These are phyloP conservation scores for Leishmania arabica DNA, from an alignment of 208 protist genomes.

Conservation along the genomic window DNA sequence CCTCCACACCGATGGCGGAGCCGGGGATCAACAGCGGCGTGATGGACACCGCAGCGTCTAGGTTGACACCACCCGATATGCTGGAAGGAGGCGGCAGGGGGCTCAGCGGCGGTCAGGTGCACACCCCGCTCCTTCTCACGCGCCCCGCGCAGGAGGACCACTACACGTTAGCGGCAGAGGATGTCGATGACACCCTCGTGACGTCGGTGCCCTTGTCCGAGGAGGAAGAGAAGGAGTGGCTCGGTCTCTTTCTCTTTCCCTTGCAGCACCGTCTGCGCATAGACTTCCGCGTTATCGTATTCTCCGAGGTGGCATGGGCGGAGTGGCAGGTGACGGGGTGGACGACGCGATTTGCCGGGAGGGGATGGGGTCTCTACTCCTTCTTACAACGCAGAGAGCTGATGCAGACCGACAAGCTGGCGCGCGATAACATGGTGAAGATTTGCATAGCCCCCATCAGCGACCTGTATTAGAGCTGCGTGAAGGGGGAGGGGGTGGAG, in stretches of 20 bases:
- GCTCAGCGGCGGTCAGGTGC: not conserved
- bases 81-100: not conserved
- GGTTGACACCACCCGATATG: not conserved
- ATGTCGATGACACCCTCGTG: not conserved
- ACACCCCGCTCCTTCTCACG: conserved; percentile 10
- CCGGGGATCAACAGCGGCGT: conserved; percentile 10
- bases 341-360: conserved; percentile 49
- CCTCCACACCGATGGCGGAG: not conserved
- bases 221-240: conserved; percentile 46
- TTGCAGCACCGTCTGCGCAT: conserved; percentile 53
- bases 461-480: conserved; percentile 51
- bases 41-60: conserved; percentile 7
- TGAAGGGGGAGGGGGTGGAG: not conserved
- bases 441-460: conserved; percentile 70
- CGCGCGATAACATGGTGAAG: conserved; percentile 70
- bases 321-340: conserved; percentile 75
- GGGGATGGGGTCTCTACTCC: conserved; percentile 73
- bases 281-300: conserved; percentile 76
- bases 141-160: not conserved
- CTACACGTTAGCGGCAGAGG: not conserved
- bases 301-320: conserved; percentile 67
- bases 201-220: not conserved
- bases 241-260: conserved; percentile 72
- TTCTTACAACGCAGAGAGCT: conserved; percentile 65
- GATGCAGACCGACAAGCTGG: conserved; percentile 68